phyloP scores from a whole-genome alignment of 257 asterid species.

The Solanum chilense region DNA sequence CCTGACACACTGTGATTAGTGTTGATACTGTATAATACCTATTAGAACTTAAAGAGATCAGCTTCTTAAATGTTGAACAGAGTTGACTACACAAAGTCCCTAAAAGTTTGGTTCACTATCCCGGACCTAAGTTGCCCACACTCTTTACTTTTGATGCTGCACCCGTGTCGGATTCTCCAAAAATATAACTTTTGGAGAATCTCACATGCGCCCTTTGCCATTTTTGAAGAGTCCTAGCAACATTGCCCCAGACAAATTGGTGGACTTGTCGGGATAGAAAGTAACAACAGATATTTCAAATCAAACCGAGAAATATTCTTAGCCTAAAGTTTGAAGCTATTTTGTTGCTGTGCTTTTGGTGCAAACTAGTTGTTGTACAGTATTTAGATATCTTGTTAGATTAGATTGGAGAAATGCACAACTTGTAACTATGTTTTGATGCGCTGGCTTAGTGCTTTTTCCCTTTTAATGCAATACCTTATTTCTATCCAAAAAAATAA shows the following conservation, averaged over 20 bases:
- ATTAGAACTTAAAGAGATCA: neutral
- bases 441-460: neutral
- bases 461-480: neutral
- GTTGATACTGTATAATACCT: neutral
- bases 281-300: neutral
- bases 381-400: neutral
- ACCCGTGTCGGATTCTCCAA: neutral
- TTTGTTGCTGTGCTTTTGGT: neutral
- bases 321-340: neutral
- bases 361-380: neutral
- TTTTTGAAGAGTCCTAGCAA: neutral
- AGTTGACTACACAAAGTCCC: neutral
- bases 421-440: neutral
- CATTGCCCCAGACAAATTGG: neutral
- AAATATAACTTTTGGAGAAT: neutral
- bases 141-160: neutral
- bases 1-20: neutral
- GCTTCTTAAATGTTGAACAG: neutral
- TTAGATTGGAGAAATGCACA: neutral
- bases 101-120: neutral
- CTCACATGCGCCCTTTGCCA: neutral
- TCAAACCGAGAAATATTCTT: neutral
- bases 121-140: neutral
- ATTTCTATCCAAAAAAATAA: neutral
- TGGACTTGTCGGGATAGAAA: neutral